Evolutionary conservation across 139 green algal genomes (phyloP), one percentile per base, ranked within the genome.

Genomic region (Klebsormidium nitens): DNA sequence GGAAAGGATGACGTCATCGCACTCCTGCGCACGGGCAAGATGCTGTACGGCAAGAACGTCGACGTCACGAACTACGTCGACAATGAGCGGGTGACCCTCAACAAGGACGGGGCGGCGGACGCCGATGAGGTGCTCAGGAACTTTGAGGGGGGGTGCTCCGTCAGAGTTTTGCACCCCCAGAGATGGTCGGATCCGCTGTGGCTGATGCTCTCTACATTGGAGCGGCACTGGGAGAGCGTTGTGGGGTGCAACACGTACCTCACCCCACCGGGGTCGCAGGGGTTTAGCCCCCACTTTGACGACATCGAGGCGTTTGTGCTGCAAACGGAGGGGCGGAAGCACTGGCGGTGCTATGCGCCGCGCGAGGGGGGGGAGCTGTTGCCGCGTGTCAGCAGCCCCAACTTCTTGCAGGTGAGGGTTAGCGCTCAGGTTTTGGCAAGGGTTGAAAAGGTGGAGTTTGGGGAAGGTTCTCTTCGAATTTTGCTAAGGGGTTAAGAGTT

Each of bases 251-350:
- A 89, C 65, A 64, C 61, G 26, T 89, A 89, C 66, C 64, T 85
- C 47, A 89, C 85, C 0, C 85, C 85, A 0, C 5, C 79, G 5
- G 63, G 67, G 38, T 80, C 75, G 5, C 82, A 89, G 61, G 84
- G 82, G 5, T 89, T 89, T 69, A 75, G 83, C 1, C 82, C 85
- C 11, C 85, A 89, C 69, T 89, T 68, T 29, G 85, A 89, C 39
- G 85, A 89, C 78, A 85, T 89, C 42, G 85, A 89, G 50, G 85
- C 79, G 8, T 86, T 87, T 62, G 57, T 89, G n/a, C 74, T 88
- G 34, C 85, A 89, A 68, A 36, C 83, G 3, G 82, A 89, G 68
- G 84, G 83, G 3, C 63, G 38, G 29, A 86, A 87, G 70, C 29
- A 48, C 36, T 86, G 75, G 81, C 67, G 64, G 19, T 57, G 79